Evolutionary conservation across 2,329 filamentous ascomycete genomes (phyloP), one percentile per base, ranked within the genome.

Genomic region (Balansia obtecta): DNA sequence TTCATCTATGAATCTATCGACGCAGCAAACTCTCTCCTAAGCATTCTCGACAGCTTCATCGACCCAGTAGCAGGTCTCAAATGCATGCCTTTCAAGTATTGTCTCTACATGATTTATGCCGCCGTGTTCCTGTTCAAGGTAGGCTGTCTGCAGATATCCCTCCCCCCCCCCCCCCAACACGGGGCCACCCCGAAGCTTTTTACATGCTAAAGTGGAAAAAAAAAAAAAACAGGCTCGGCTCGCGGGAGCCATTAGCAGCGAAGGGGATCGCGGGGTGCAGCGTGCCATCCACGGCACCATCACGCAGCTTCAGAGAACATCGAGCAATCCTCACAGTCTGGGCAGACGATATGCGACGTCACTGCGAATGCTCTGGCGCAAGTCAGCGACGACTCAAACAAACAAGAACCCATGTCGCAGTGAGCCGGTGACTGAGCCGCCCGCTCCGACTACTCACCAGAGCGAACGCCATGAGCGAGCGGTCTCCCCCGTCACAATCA

Each of bases 1-100:
- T 83, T 83, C 61, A 82, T 84, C 51, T 83, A 82, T 60, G 79
- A 82, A 59, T 79, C 79, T 2, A 72, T 84, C 8, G 78, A 82
- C 55, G 79, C 80, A 2, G 80, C 80, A 0, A 82, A 82, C 58
- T 75, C 76, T 0, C 72, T 83, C 16, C 65, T 84, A 13, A 75
- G 71, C 15, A 80, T 78, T 1, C 69, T 83, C 18, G 81, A 79
- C 57, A 75, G 75, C 50, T 75, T 73, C 53, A 73, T 82, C 32
- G 75, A 82, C 50, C 77, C 80, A 0, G 71, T 75, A 47, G 73
- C 72, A 15, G 74, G 77, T 43, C 68, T 83, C 15, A 75, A 79
- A 53, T 83, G 78, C 53, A 82, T 84, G 78, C 80, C 80, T 1
- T 65, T 82, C 9, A 71, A 79, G 32, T 83, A 79, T 57, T 83